Conservation (phyloP, 164 flowering plant genomes). For the Berberis vulgaris region DNA sequence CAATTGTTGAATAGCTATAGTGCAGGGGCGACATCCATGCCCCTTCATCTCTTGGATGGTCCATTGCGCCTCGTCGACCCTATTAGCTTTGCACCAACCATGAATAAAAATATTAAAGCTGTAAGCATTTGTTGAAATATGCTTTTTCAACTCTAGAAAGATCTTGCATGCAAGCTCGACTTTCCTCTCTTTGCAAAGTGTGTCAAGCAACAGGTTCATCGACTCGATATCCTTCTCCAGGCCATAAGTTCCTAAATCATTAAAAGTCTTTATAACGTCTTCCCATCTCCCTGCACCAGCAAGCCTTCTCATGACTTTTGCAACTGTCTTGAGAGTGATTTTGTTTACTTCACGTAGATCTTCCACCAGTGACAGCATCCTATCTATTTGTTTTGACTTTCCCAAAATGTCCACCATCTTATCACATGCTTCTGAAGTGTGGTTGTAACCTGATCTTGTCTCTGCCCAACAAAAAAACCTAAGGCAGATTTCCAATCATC, state of each 20-base stretch:
- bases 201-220: conserved; percentile 75
- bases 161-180: conserved; percentile 63
- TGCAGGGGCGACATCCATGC: conserved; percentile 55
- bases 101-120: conserved; percentile 24
- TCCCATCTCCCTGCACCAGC: conserved; percentile 68
- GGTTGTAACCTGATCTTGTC: conserved; percentile 27
- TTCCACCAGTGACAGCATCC: conserved; percentile 41
- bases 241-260: conserved; percentile 33
- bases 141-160: conserved; percentile 48
- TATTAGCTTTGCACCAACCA: conserved; percentile 22
- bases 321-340: conserved; percentile 43
- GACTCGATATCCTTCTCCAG: conserved; percentile 63
- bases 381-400: conserved; percentile 51
- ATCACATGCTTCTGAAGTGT: conserved; percentile 39
- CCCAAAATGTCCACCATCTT: conserved; percentile 68
- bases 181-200: conserved; percentile 66
- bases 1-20: conserved; percentile 74
- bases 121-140: conserved; percentile 46
- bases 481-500: conserved; percentile 81
- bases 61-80: conserved; percentile 77
- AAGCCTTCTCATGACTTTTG: conserved; percentile 73
- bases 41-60: conserved; percentile 86
- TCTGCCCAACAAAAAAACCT: conserved; percentile 67
- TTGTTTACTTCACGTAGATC: conserved; percentile 33
- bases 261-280: conserved; percentile 34